These are phyloP conservation scores for Neocucurbitaria cava DNA, from an alignment of 2,329 filamentous ascomycete genomes.

Conservation along the genomic window DNA sequence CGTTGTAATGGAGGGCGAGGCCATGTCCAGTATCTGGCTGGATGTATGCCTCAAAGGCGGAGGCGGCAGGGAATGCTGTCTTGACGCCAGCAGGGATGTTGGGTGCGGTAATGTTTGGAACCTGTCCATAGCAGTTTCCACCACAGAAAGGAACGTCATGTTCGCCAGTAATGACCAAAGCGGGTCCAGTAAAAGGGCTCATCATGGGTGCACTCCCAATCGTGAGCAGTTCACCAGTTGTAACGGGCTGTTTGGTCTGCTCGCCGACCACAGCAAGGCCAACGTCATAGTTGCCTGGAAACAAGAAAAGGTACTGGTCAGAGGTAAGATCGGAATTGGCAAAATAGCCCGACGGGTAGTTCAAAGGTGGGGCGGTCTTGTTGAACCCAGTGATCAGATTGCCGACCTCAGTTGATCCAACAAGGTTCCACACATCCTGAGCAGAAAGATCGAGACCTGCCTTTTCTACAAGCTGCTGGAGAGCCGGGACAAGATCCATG, in stretches of 20 bases:
- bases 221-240: slow-evolving; percentile 66
- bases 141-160: slow-evolving; percentile 66
- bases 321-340: slow-evolving; percentile 55
- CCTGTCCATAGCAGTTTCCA: slow-evolving; percentile 59
- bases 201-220: slow-evolving; percentile 51
- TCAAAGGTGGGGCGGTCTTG: slow-evolving; percentile 23
- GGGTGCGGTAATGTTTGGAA: slow-evolving; percentile 49
- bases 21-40: slow-evolving; percentile 56
- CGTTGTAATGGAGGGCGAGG: slow-evolving; percentile 58
- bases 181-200: slow-evolving; percentile 60
- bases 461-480: slow-evolving; percentile 25
- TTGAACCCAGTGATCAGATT: slow-evolving; percentile 43
- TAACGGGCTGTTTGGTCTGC: slow-evolving; percentile 62
- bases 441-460: slow-evolving; percentile 19
- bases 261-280: slow-evolving; percentile 57
- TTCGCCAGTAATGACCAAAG: slow-evolving; percentile 65
- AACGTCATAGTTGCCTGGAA: slow-evolving; percentile 63
- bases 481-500: slow-evolving; percentile 16
- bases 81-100: slow-evolving; percentile 56
- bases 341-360: slow-evolving; percentile 61
- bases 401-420: slow-evolving; percentile 38
- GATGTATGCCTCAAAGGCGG: slow-evolving; percentile 61
- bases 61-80: slow-evolving; percentile 55
- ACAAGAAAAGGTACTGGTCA: slow-evolving; percentile 59
- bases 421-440: slow-evolving; percentile 35